These are phyloP conservation scores for Coffea canephora DNA, from an alignment of 257 asterid genomes.

Conservation along the genomic window DNA sequence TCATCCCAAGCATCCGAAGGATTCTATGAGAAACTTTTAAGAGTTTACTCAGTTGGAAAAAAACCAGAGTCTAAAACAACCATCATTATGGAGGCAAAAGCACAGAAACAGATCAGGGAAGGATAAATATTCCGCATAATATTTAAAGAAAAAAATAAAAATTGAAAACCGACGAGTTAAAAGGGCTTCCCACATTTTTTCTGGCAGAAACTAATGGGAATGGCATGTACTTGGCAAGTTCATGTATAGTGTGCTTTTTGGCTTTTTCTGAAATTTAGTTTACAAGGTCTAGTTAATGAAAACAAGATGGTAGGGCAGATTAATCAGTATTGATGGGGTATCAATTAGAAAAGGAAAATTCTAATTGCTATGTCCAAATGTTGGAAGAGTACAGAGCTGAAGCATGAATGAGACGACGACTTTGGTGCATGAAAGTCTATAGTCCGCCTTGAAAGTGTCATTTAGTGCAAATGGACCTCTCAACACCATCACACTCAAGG, in stretches of 20 bases:
- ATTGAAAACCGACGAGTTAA: background rate
- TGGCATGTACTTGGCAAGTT: background rate
- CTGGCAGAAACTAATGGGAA: background rate
- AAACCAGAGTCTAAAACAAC: background rate
- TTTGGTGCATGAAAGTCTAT: background rate
- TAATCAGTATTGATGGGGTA: background rate
- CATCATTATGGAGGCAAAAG: background rate
- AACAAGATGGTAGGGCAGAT: background rate
- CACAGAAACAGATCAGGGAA: background rate
- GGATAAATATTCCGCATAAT: no score
- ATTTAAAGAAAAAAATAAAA: no score
- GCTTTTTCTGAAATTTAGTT: background rate
- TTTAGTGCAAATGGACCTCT: background rate
- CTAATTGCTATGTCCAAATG: background rate
- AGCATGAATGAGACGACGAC: background rate
- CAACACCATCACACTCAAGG: background rate
- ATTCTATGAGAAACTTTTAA: background rate
- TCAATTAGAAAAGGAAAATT: no score
- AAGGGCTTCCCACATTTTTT: background rate
- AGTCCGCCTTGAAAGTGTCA: background rate
- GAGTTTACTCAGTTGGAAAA: background rate
- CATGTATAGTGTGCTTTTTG: no score
- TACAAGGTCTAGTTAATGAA: background rate
- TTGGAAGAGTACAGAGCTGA: background rate
- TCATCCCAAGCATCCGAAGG: background rate